A percentile compares a stretch with the other conserved stretches of the same genome.
These are phyloP conservation scores for Fonsecaea multimorphosa DNA, from an alignment of 2,329 filamentous ascomycete species.

Conservation along the genomic window DNA sequence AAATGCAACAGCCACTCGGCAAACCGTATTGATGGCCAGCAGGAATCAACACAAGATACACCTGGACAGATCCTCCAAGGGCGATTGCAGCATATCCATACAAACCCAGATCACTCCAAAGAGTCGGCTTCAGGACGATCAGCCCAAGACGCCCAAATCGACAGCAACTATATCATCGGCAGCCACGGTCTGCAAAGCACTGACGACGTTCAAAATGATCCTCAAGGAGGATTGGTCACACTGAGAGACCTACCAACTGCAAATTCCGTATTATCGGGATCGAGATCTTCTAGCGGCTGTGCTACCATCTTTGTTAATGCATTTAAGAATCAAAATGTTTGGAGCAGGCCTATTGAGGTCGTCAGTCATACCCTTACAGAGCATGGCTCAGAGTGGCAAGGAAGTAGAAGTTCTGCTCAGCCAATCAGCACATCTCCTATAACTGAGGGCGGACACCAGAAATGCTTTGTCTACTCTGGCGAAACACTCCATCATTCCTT, in stretches of 20 bases:
- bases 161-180: background rate
- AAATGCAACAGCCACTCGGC: background rate
- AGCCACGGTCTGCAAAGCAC: background rate
- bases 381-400: background rate
- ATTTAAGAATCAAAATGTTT: background rate
- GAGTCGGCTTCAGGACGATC: too few relatives aligned
- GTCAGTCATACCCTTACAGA: background rate
- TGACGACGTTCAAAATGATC: background rate
- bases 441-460: background rate
- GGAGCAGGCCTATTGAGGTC: background rate
- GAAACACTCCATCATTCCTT: background rate
- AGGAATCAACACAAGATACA: background rate
- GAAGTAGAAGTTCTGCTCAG: background rate
- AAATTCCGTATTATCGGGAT: background rate
- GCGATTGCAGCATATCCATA: background rate
- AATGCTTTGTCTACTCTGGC: constrained; percentile 1
- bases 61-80: background rate
- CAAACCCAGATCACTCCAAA: too few relatives aligned
- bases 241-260: background rate
- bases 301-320: background rate
- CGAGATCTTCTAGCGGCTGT: background rate
- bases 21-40: background rate
- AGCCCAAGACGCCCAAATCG: background rate
- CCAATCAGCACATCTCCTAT: background rate
- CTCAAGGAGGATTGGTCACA: too few relatives aligned